phyloP scores from a whole-genome alignment of 345 rosid species.

The Barbarea vulgaris region DNA sequence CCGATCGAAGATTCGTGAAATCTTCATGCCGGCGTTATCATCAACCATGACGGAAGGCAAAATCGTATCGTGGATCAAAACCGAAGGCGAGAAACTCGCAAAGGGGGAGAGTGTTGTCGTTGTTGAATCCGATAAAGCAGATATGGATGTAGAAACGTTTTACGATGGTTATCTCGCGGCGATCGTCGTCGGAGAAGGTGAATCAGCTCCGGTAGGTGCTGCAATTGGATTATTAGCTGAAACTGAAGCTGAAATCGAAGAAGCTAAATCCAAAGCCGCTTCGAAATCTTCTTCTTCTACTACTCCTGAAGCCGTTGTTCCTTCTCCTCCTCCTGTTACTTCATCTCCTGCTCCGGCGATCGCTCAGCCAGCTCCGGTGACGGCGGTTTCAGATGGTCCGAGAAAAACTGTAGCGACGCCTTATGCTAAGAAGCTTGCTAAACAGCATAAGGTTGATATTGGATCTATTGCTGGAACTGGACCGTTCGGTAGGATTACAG shows the following conservation, averaged over 20 bases:
- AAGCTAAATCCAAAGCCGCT: constrained; percentile 77
- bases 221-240: constrained; percentile 88
- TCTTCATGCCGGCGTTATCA: constrained; percentile 98
- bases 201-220: constrained; percentile 85
- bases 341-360: constrained; percentile 53
- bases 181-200: constrained; percentile 90
- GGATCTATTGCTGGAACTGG: constrained; percentile 73
- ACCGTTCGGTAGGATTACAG: constrained; percentile 75
- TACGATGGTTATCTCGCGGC: constrained; percentile 95
- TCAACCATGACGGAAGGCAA: constrained; percentile 99
- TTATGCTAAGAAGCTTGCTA: constrained; percentile 84
- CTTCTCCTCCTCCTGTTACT: constrained; percentile 58
- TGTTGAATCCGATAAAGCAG: constrained; percentile 97
- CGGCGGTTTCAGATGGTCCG: constrained; percentile 49
- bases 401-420: constrained; percentile 77
- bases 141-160: constrained; percentile 97
- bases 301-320: constrained; percentile 39
- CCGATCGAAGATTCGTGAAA: constrained; percentile 88
- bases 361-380: constrained; percentile 39
- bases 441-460: constrained; percentile 81
- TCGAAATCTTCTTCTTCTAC: constrained; percentile 47
- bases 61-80: constrained; percentile 95
- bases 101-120: constrained; percentile 97
- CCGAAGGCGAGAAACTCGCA: constrained; percentile 86
- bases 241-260: constrained; percentile 83